These are phyloP conservation scores for Yamadazyma friedrichii DNA, from an alignment of 1,139 yeast genomes.

Conservation along the genomic window DNA sequence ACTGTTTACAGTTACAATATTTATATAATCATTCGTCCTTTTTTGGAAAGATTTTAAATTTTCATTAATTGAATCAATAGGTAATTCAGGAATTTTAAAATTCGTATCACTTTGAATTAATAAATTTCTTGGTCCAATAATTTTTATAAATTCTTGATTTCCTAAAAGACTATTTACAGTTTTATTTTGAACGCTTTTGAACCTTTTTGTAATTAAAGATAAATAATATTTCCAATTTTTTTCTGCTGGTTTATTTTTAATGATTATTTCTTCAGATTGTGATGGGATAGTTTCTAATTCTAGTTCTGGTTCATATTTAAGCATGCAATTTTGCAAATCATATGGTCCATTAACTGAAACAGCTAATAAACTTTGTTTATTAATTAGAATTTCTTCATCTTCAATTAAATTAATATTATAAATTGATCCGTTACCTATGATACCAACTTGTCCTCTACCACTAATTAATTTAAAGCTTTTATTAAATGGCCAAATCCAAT, in stretches of 20 bases:
- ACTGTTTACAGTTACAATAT: conserved; percentile 15
- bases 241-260: background rate
- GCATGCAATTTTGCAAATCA: conserved; percentile 39
- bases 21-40: conserved; percentile 42
- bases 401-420: conserved; percentile 46
- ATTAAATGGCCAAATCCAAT: conserved; percentile 7
- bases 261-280: too few relatives aligned
- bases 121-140: conserved; percentile 57
- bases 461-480: conserved; percentile 46
- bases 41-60: conserved; percentile 11
- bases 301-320: conserved; percentile 18
- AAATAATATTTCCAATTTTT: background rate
- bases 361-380: conserved; percentile 48
- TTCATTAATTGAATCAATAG: conserved; percentile 12
- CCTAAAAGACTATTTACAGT: conserved; percentile 26
- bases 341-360: conserved; percentile 51
- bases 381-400: conserved; percentile 51
- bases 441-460: conserved; percentile 59
- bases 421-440: conserved; percentile 58
- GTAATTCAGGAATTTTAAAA: conserved; percentile 15
- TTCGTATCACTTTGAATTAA: conserved; percentile 42
- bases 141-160: conserved; percentile 40
- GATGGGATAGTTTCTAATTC: background rate
- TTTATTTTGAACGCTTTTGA: conserved; percentile 1
- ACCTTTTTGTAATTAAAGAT: background rate